Evolutionary conservation across 768 basidiomycete species (phyloP), one percentile per base, ranked within the genome.

Genomic region (Calvatia gigantea): DNA sequence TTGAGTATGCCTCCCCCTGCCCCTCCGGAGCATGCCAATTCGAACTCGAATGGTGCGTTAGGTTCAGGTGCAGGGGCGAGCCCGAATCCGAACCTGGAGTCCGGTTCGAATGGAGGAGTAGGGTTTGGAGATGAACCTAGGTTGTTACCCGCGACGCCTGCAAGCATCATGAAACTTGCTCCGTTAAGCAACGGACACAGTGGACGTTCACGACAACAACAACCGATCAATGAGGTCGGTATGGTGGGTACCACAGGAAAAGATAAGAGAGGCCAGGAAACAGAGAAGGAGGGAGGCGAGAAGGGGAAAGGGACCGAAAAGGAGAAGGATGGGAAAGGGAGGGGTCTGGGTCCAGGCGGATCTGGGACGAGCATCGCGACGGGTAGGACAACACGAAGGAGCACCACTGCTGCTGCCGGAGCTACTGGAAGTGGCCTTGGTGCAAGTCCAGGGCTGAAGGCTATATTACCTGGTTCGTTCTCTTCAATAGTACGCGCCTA

Each of bases 141-240:
- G 42, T 42, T 85, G 58, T 82, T 76, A 4, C 95, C 95, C 5
- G 91, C 93, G 41, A 97, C 95, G 0, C 95, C 95, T 0, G 89
- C 92, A 0, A 90, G 85, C 56, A 88, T 98, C 65, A 92, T 98
- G 91, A 95, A 95, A 60, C 76, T 98, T 6, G 85, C 86, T 2
- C 72, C 80, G 33, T 68, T 87, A 2, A 82, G 85, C 4, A 72
- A 81, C 17, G 35, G n/a, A n/a, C n/a, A 12, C 31, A 5, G 27
- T 19, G 32, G 47, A 35, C 46, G 44, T 4, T 25, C 41, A 21
- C 35, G 44, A 5, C 54, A 44, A 19, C 55, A 56, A 15, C 55
- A 50, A 25, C 12, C 50, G 12, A 2, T 17, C 23, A 25, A 28
- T 15, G 27, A 8, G 6, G 7, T 12, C 6, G n/a, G 38, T n/a